Evolutionary conservation across 768 basidiomycete species (phyloP), one percentile per base, ranked within the genome.

Genomic region (Artomyces pyxidatus): DNA sequence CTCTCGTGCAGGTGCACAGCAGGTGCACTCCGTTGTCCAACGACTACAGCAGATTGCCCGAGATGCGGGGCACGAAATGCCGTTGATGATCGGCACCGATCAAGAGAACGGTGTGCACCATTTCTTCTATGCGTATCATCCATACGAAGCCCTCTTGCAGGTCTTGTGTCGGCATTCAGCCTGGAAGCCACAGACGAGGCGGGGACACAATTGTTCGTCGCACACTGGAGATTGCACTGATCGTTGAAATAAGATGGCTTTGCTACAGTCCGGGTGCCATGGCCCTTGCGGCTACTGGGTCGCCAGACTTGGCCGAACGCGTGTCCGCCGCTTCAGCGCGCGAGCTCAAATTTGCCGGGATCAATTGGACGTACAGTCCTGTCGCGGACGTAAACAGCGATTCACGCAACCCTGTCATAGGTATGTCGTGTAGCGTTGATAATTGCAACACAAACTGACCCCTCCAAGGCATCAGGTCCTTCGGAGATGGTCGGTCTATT

Each of bases 341-440:
- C 16, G 84, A 87, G 60, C 65, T 86, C 47, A 74, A 71, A 48
- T 62, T 75, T 32, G 77, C 70, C 1, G 84, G 85, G 0, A 77
- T 87, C 50, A 83, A 83, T 57, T 87, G 85, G 84, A 76, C 69
- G 7, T 85, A 63, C 50, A 78, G 80, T 56, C 85, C 84, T 0
- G 81, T 85, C 6, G 82, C 76, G 9, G 83, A 87, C 57, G 75
- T 87, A 41, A 87, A 86, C 58, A 78, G 75, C n/a, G 78, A 87
- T 59, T 69, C 73, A 12, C 65, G 71, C 37, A 85, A 87, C 58
- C 83, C 84, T 9, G 81, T 85, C 23, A 87, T 87, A 38, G 83
- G 83, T 80, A 43, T 47, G 74, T 56, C n/a, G n/a, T n/a, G n/a
- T n/a, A n/a, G n/a, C n/a, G n/a, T n/a, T n/a, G n/a, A n/a, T n/a